Evolutionary conservation across 805 yeast genomes (phyloP).

Genomic region (Ogataea angusta): DNA sequence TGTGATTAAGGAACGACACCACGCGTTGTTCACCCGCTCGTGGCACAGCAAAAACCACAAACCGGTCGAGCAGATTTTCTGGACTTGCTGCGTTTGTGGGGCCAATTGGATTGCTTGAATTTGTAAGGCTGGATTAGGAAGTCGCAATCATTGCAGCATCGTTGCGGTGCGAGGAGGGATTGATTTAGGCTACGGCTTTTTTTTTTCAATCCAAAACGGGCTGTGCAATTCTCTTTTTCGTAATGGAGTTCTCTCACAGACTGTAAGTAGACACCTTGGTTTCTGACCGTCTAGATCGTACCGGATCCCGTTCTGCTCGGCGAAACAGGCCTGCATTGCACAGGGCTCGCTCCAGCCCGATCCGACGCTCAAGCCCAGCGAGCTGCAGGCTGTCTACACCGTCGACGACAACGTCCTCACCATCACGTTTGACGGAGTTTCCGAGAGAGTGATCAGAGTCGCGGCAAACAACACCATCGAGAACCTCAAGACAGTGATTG

Average conservation of each 20-base stretch:
- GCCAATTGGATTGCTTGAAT: constrained; percentile 6
- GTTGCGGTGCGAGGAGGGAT: neutral
- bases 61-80: neutral
- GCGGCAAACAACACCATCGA: constrained; percentile 82
- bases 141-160: neutral
- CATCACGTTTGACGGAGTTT: constrained; percentile 54
- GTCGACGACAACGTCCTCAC: constrained; percentile 36
- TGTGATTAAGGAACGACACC: no score
- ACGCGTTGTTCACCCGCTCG: neutral
- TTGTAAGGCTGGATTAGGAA: constrained; percentile 5
- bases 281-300: constrained; percentile 3
- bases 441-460: constrained; percentile 76
- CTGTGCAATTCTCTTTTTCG: constrained; percentile 5
- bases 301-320: constrained; percentile 60
- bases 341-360: constrained; percentile 64
- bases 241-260: neutral
- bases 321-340: constrained; percentile 63
- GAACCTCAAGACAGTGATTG: constrained; percentile 70
- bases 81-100: neutral
- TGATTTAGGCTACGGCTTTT: neutral
- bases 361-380: constrained; percentile 72
- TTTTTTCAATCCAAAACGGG: constrained; percentile 1
- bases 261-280: constrained; percentile 1
- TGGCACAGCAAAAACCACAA: constrained; percentile 3
- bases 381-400: constrained; percentile 49